Evolutionary conservation across 345 rosid species (phyloP).

Genomic region (Salix exigua): DNA sequence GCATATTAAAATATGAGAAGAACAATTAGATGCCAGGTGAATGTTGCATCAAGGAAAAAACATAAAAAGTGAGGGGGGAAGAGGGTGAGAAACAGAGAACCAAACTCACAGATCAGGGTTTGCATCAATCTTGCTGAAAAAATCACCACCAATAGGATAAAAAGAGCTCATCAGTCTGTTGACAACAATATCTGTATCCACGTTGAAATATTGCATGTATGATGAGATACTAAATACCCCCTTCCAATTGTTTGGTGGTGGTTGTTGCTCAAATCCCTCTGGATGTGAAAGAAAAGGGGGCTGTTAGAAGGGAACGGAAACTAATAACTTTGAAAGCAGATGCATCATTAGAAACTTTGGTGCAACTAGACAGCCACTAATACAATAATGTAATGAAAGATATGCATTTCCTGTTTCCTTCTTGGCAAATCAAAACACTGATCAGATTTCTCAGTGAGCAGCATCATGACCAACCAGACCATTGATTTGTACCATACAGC

Average conservation of each 20-base stretch:
- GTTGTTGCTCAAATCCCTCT: conserved; percentile 82
- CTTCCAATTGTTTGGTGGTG: conserved; percentile 72
- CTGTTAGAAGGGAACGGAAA: neutral
- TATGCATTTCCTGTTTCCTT: neutral
- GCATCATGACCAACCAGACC: neutral
- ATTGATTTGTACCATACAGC: neutral
- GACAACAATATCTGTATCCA: conserved; percentile 76
- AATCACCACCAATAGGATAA: conserved; percentile 66
- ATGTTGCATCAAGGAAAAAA: neutral
- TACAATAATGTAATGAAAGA: neutral
- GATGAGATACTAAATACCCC: conserved; percentile 78
- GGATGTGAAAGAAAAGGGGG: conserved; percentile 9
- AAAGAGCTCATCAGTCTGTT: conserved; percentile 79
- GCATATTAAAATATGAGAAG: conserved; percentile 7
- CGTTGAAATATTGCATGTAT: conserved; percentile 78
- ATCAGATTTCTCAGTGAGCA: neutral
- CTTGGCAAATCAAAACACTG: neutral
- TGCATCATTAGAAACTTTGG: neutral
- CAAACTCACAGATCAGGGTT: conserved; percentile 90
- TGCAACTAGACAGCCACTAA: neutral
- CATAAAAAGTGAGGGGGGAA: neutral
- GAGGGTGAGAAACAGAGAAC: neutral
- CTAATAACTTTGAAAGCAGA: neutral
- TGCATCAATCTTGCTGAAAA: conserved; percentile 85
- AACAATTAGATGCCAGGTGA: neutral